These are phyloP conservation scores for Creolimax fragrantissima DNA, from an alignment of 78 protist species.

Conservation along the genomic window DNA sequence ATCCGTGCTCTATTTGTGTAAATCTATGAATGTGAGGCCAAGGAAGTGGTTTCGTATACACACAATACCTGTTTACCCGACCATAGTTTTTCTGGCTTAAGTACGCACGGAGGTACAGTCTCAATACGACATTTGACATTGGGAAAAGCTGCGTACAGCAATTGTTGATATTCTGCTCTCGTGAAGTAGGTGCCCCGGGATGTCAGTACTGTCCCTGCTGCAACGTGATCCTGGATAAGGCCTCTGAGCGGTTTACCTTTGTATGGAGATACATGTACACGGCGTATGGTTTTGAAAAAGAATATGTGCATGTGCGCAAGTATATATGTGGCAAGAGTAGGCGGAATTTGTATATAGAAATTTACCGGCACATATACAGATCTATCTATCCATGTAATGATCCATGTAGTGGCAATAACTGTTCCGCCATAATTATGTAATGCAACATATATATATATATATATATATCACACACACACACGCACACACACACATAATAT, in stretches of 20 bases:
- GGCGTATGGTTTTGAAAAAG: neutral
- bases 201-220: conserved; percentile 82
- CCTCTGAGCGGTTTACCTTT: conserved; percentile 95
- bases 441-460: too few species aligned
- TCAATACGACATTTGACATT: conserved; percentile 37
- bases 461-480: too few species aligned
- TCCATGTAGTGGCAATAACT: too few species aligned
- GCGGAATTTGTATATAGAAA: neutral
- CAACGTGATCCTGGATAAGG: conserved; percentile 97
- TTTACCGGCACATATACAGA: neutral
- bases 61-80: conserved; percentile 91
- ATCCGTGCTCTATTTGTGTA: neutral
- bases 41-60: neutral
- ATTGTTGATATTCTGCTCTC: neutral
- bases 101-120: conserved; percentile 67
- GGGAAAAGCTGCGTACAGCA: conserved; percentile 22
- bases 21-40: neutral
- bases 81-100: conserved; percentile 78
- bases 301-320: neutral
- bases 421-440: too few species aligned
- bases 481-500: neutral
- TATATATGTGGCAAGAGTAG: neutral
- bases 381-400: too few species aligned
- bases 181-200: conserved; percentile 76
- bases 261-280: neutral